Conservation (phyloP, 2,329 filamentous ascomycete species). For the Aspergillus amoenus region DNA sequence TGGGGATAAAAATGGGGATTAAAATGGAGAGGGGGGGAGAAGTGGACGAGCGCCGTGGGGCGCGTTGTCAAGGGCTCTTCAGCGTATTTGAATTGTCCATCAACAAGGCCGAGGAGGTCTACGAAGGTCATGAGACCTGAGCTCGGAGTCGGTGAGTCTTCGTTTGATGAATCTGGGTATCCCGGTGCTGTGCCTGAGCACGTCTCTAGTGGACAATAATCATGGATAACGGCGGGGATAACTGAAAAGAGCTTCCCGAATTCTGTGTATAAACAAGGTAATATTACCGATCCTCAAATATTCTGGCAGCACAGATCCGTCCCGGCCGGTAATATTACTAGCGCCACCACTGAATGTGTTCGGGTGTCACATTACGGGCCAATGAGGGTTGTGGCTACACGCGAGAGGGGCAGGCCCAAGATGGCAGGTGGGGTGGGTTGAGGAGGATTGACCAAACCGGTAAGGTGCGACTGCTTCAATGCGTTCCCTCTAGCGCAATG, state of each 20-base stretch:
- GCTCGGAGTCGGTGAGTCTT: not conserved
- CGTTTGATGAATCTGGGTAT: slow-evolving; percentile 2
- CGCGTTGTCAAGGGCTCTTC: not conserved
- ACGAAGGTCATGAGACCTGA: slow-evolving; percentile 5
- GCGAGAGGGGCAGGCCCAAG: not conserved
- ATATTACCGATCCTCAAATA: not conserved
- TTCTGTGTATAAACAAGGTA: not conserved
- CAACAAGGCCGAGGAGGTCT: not conserved
- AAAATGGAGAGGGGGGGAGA: slow-evolving; percentile 1
- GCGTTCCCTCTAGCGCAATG: not conserved
- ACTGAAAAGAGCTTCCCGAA: slow-evolving; percentile 7
- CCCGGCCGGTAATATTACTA: not conserved
- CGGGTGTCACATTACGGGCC: not conserved
- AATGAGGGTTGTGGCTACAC: not conserved
- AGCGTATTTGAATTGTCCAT: not conserved
- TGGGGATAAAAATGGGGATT: slow-evolving; percentile 1
- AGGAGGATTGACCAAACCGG: not conserved
- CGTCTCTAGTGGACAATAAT: not conserved
- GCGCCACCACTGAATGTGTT: not conserved
- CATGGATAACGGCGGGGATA: not conserved
- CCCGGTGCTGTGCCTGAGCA: not conserved
- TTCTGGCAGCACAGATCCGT: not conserved
- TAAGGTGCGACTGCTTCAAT: not conserved
- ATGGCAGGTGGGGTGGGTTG: slow-evolving; percentile 2
- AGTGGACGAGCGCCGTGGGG: not conserved